Conservation (phyloP, 2,329 filamentous ascomycete species). For the Penicillium sp. region DNA sequence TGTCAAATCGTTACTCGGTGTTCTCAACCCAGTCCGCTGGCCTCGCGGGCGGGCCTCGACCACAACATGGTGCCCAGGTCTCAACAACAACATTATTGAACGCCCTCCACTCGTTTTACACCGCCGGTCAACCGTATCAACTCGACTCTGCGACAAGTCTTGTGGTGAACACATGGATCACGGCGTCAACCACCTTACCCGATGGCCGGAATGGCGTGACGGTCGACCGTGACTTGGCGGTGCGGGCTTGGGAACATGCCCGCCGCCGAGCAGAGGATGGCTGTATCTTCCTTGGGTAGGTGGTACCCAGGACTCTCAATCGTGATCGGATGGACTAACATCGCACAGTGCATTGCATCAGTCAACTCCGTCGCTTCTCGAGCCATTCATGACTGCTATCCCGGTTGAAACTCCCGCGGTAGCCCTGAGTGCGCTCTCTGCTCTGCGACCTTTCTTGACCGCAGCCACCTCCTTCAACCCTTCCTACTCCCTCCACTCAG, state of each 20-base stretch:
- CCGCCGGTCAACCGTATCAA: constrained; percentile 76
- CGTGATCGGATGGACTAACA: constrained; percentile 16
- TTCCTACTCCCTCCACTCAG: constrained; percentile 76
- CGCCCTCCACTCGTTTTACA: constrained; percentile 84
- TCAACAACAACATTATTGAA: constrained; percentile 94
- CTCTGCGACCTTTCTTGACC: constrained; percentile 80
- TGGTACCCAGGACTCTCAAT: constrained; percentile 8
- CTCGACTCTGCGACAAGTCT: constrained; percentile 89
- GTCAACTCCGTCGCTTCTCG: constrained; percentile 80
- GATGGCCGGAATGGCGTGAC: constrained; percentile 73
- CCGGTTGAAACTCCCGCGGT: constrained; percentile 76
- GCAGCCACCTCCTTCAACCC: constrained; percentile 88
- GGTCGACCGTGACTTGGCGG: constrained; percentile 75
- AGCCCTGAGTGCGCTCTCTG: constrained; percentile 76
- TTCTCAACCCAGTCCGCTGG: constrained; percentile 63
- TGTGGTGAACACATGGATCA: constrained; percentile 94
- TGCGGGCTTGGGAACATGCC: constrained; percentile 93
- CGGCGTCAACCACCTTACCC: constrained; percentile 68
- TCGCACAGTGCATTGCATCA: constrained; percentile 75
- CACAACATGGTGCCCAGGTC: constrained; percentile 73
- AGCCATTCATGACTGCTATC: constrained; percentile 77
- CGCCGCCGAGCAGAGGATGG: constrained; percentile 92
- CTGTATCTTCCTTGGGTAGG: constrained; percentile 84
- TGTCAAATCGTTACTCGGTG: constrained; percentile 63
- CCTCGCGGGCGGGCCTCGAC: constrained; percentile 53